These are phyloP conservation scores for Lactifluus echinatus DNA, from an alignment of 768 basidiomycete species.

Conservation along the genomic window DNA sequence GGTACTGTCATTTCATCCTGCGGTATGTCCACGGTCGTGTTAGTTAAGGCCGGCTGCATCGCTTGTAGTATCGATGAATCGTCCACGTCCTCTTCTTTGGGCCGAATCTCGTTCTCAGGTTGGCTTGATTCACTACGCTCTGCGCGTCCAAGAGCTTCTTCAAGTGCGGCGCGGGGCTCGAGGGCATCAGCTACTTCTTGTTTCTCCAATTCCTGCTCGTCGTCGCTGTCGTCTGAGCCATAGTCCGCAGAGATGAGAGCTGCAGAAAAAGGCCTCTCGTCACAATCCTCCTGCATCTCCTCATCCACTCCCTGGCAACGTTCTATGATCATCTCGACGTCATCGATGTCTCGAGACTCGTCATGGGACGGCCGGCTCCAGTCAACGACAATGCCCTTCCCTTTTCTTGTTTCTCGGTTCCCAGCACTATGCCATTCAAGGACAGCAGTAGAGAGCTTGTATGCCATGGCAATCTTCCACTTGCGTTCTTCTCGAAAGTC, in stretches of 20 bases:
- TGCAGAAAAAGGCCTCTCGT: conserved; percentile 12
- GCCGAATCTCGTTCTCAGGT: conserved; percentile 29
- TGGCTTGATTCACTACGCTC: conserved; percentile 27
- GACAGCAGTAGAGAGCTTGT: conserved; percentile 71
- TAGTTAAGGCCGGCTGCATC: conserved; percentile 17
- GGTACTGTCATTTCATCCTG: not conserved
- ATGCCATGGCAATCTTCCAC: conserved; percentile 86
- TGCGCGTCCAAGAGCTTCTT: conserved; percentile 48
- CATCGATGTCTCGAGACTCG: conserved; percentile 31
- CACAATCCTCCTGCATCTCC: conserved; percentile 22
- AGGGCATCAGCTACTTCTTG: conserved; percentile 51
- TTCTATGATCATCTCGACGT: conserved; percentile 26
- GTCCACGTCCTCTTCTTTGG: conserved; percentile 51
- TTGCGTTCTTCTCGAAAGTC: conserved; percentile 92
- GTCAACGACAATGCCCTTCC: conserved; percentile 56
- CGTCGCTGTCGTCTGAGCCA: conserved; percentile 42
- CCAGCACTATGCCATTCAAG: conserved; percentile 81
- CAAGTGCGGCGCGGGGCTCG: conserved; percentile 44
- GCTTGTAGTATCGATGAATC: conserved; percentile 37
- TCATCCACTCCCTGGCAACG: conserved; percentile 29
- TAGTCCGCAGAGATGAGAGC: conserved; percentile 16
- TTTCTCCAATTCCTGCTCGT: conserved; percentile 48
- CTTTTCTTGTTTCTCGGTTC: conserved; percentile 52
- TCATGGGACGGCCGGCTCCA: conserved; percentile 45
- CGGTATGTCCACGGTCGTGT: conserved; percentile 36